Evolutionary conservation across 345 rosid species (phyloP), one percentile per base, ranked within the genome.

Genomic region (Brassica nigra): DNA sequence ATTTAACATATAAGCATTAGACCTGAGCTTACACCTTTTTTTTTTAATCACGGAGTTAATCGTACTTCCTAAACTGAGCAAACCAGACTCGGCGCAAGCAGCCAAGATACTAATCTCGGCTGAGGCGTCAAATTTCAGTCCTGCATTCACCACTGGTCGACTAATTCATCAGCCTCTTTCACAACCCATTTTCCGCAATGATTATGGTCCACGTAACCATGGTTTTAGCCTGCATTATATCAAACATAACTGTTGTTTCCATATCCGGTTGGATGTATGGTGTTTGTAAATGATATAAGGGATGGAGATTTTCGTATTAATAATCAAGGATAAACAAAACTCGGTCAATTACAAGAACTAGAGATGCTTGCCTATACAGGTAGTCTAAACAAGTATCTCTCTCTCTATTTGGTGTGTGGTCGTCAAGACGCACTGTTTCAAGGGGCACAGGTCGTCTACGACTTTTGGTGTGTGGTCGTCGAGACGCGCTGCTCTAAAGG

Each of bases 161-260:
- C 87, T 82, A 91, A 80, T 34, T 23, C 66, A 39, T 65, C 74
- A 16, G 99, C 97, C 55, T 94, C 94, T 63, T 81, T 88, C 0
- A 78, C 79, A 34, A 87, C 54, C 99, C 94, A 70, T 84, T 90
- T 42, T 87, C 87, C 1, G 97, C 98, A 77, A 95, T 86, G 23
- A 95, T 83, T 34, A 91, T 90, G 23, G 97, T 92, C 99, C 99
- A 95, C 11, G 97, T 70, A 78, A 95, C 91, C 68, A 90, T 64
- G 63, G 79, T 92, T 84, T 86, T 95, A 20, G 71, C 76, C 2
- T 92, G 99, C 97, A 95, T 91, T 81, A 61, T 83, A 67, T 95
- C 97, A 80, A 94, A 94, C 77, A 91, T 74, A 76, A 90, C 65
- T 23, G 27, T 23, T 23, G 27, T 23, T 23, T 23, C 27, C 27